These are phyloP conservation scores for Marasmius tenuissimus DNA, from an alignment of 1,284 basidiomycete species.

Conservation along the genomic window DNA sequence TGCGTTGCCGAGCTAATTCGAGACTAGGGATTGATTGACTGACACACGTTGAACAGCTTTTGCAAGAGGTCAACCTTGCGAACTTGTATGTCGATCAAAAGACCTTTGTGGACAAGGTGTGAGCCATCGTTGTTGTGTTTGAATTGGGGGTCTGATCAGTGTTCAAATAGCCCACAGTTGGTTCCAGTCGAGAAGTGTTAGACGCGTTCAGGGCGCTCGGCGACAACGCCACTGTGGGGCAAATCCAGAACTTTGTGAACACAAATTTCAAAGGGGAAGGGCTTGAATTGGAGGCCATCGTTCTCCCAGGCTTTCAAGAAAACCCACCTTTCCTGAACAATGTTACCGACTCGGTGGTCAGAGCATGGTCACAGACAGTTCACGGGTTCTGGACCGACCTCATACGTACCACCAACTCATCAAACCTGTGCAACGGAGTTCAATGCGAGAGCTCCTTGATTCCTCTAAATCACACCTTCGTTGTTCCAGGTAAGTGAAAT, in stretches of 20 bases:
- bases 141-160: neutral
- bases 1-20: conserved; percentile 36
- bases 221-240: conserved; percentile 50
- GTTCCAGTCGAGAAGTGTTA: conserved; percentile 64
- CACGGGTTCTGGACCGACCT: conserved; percentile 84
- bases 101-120: conserved; percentile 82
- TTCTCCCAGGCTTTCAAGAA: conserved; percentile 62
- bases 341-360: conserved; percentile 69
- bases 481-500: conserved; percentile 72
- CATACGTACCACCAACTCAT: conserved; percentile 72
- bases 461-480: conserved; percentile 87
- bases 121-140: conserved; percentile 1
- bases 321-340: conserved; percentile 72
- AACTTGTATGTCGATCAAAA: conserved; percentile 80
- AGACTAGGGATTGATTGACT: conserved; percentile 1
- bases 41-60: conserved; percentile 43
- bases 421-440: conserved; percentile 62
- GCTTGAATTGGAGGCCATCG: conserved; percentile 70
- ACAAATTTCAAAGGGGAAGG: conserved; percentile 85
- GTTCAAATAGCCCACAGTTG: conserved; percentile 63
- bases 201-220: conserved; percentile 66
- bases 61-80: conserved; percentile 86
- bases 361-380: conserved; percentile 76
- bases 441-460: conserved; percentile 83
- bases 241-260: conserved; percentile 72